Conservation (phyloP, 1,139 yeast species). For the Lizanozyma gosingica region DNA sequence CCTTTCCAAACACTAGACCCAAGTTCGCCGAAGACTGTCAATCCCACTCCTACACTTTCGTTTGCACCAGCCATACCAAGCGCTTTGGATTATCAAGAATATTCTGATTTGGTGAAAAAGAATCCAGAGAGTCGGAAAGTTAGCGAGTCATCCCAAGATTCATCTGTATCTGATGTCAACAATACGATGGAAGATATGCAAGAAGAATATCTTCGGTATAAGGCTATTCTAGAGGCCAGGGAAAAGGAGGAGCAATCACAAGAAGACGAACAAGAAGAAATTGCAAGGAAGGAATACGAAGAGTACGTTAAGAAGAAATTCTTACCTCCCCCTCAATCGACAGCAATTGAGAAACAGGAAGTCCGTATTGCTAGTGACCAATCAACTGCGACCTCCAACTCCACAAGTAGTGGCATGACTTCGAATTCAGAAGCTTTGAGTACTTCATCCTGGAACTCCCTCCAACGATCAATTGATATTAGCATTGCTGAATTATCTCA, state of each 20-base stretch:
- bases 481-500: not conserved
- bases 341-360: too few species aligned
- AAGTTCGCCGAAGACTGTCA: not conserved
- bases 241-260: not conserved
- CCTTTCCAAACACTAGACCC: not conserved
- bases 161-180: not conserved
- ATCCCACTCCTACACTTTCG: not conserved
- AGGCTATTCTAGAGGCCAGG: not conserved
- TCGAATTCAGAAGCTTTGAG: not conserved
- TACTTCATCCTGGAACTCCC: not conserved
- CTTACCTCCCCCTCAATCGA: not conserved
- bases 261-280: not conserved
- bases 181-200: not conserved
- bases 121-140: not conserved
- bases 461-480: not conserved
- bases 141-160: not conserved
- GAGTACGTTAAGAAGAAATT: not conserved
- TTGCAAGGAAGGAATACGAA: not conserved
- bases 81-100: not conserved
- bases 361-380: not conserved
- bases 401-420: not conserved
- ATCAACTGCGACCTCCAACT: not conserved
- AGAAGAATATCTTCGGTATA: not conserved
- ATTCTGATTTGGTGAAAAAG: not conserved
- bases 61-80: not conserved